Percentiles rank a stretch among this genome's conserved stretches.
Conservation (phyloP, 108 stramenopile genomes). For the Cyclostephanos tholiformis region DNA sequence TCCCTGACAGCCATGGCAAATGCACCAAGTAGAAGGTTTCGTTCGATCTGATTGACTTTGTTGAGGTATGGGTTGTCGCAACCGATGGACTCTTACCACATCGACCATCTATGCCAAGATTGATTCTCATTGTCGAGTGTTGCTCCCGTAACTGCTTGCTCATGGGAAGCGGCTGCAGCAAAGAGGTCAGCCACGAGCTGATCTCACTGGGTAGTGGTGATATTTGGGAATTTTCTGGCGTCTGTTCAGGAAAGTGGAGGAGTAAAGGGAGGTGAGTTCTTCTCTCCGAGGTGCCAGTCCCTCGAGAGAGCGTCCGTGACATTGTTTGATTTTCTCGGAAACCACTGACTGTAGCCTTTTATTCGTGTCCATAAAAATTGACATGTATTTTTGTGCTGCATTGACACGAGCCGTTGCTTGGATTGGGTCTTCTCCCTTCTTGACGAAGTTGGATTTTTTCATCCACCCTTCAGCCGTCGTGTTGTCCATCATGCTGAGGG, state of each 20-base stretch:
- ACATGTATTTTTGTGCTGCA: too few species aligned
- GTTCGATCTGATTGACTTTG: background rate
- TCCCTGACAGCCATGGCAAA: background rate
- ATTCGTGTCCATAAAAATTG: too few species aligned
- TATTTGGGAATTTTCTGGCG: too few species aligned
- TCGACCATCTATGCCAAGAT: background rate
- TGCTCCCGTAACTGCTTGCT: background rate
- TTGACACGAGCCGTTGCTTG: too few species aligned
- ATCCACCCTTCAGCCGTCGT: too few species aligned
- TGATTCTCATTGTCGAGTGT: background rate
- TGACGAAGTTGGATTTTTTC: too few species aligned
- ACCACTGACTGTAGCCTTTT: too few species aligned
- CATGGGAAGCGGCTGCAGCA: conserved; percentile 5
- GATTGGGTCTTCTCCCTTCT: too few species aligned
- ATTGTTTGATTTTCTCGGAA: too few species aligned
- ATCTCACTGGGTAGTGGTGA: too few species aligned
- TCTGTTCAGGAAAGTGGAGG: background rate
- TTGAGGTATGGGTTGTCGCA: background rate
- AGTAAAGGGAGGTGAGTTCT: background rate
- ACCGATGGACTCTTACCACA: background rate
- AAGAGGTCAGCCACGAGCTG: too few species aligned
- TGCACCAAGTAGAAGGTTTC: background rate
- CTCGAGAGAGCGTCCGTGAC: conserved; percentile 1
- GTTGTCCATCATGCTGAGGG: too few species aligned
- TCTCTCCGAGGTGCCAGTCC: background rate